Evolutionary conservation across 1,284 basidiomycete species (phyloP), one percentile per base, ranked within the genome.

Genomic region (Microbotryum violaceum): DNA sequence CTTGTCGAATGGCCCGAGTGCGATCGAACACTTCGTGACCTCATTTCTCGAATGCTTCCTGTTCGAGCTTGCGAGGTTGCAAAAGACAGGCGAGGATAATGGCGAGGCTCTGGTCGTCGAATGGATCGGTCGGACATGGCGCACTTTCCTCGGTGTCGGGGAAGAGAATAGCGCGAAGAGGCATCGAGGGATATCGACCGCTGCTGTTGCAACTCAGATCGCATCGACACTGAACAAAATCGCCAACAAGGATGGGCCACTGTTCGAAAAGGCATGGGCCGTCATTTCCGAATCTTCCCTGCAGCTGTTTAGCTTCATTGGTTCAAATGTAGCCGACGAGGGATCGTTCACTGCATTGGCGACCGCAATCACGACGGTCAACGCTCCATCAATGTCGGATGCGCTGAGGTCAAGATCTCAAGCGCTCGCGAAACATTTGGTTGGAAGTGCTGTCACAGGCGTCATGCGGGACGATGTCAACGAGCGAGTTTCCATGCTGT

Each of bases 21-120:
- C 70, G 16, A 77, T 79, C 0, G 68, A 68, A 16, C 84, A 87
- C 0, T 90, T 88, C 76, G 73, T 89, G 6, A 78, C 80, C 0
- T 81, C 88, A 0, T 72, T 89, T 9, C 75, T 86, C 16, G 90
- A 93, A 74, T 89, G 84, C 68, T 70, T 83, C 20, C 74, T 83
- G 4, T 85, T 85, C 54, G 57, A 62, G 23, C 50, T 54, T 9
- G 7, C 70, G 73, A 87, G 25, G 68, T 81, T 60, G 77, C 79
- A 60, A 76, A 82, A 21, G 62, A 81, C 10, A 16, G 55, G 49
- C 66, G 73, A 55, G 25, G 51, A 56, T 63, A 60, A 66, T 6
- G 56, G 56, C 2, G 55, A 56, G 29, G 56, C 25, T 9, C 45
- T 69, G 23, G 44, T 55, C 6, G 14, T 23, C 21, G 58, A 64